Percentiles rank a stretch among this genome's conserved stretches.
These are phyloP conservation scores for Oryza brachyantha DNA, from an alignment of 176 grass and related monocot genomes.

Conservation along the genomic window DNA sequence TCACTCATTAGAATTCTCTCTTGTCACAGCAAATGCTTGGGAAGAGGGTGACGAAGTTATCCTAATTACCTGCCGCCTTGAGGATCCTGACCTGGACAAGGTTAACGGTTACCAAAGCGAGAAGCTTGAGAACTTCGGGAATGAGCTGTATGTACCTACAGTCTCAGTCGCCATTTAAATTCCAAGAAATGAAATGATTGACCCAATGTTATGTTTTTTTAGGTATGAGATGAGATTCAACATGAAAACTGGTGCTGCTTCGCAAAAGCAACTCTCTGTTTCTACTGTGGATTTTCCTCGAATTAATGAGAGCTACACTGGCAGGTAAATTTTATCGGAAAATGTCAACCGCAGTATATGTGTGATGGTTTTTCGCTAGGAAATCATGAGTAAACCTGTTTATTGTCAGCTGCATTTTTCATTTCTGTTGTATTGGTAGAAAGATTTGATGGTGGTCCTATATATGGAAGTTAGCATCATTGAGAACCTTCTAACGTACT, in stretches of 20 bases:
- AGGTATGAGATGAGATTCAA: constrained; percentile 98
- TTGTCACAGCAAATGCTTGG: constrained; percentile 83
- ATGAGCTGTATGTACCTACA: constrained; percentile 64
- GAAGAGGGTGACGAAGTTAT: constrained; percentile 91
- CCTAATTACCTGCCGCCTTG: constrained; percentile 74
- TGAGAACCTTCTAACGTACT: not conserved
- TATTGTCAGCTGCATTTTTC: not conserved
- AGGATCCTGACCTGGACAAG: constrained; percentile 81
- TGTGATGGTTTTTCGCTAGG: not conserved
- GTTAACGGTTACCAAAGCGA: constrained; percentile 57
- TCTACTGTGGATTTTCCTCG: constrained; percentile 92
- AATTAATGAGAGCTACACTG: constrained; percentile 85
- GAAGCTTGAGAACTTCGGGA: constrained; percentile 67
- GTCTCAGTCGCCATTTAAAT: constrained; percentile 9
- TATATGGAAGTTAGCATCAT: not conserved
- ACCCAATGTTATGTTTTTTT: not conserved
- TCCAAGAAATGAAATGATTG: constrained; percentile 8
- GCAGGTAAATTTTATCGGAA: constrained; percentile 52
- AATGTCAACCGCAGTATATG: not conserved
- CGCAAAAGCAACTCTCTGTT: constrained; percentile 78
- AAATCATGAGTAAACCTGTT: not conserved
- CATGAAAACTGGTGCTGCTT: constrained; percentile 78
- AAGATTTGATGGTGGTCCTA: not conserved
- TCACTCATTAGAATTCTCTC: constrained; percentile 1
- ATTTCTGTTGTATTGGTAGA: not conserved